Conservation (phyloP, 768 basidiomycete genomes). For the Boletellus emodensis region DNA sequence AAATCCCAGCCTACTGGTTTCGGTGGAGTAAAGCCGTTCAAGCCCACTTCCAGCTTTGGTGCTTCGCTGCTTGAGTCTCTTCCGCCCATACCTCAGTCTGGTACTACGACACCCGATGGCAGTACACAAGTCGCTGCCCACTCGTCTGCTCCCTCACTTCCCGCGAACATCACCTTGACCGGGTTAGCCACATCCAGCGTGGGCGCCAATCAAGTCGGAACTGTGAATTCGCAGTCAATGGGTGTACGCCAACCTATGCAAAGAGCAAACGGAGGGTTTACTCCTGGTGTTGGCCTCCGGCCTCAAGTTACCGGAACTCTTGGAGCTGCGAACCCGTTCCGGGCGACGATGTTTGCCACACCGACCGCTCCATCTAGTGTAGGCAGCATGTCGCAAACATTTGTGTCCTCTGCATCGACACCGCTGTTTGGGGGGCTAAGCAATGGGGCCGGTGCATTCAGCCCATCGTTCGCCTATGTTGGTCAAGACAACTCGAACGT, state of each 20-base stretch:
- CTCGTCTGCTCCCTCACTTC: slow-evolving; percentile 24
- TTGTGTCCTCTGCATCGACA: slow-evolving; percentile 24
- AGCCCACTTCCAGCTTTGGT: slow-evolving; percentile 78
- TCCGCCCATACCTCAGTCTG: slow-evolving; percentile 67
- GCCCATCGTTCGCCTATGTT: slow-evolving; percentile 18
- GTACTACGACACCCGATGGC: slow-evolving; percentile 43
- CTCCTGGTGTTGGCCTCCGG: slow-evolving; percentile 46
- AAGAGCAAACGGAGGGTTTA: slow-evolving; percentile 16
- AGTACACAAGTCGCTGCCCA: slow-evolving; percentile 10
- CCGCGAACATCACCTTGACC: slow-evolving; percentile 13
- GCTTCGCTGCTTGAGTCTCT: slow-evolving; percentile 68
- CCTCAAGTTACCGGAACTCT: slow-evolving; percentile 58
- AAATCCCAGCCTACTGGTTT: slow-evolving; percentile 49
- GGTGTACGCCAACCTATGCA: slow-evolving; percentile 13
- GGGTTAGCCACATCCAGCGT: slow-evolving; percentile 10
- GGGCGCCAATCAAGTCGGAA: slow-evolving; percentile 17
- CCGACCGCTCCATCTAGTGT: slow-evolving; percentile 18
- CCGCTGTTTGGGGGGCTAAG: slow-evolving; percentile 23
- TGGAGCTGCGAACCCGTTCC: slow-evolving; percentile 58
- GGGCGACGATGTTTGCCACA: slow-evolving; percentile 54
- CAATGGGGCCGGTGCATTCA: slow-evolving; percentile 17
- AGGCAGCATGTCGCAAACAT: slow-evolving; percentile 3
- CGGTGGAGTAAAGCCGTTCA: slow-evolving; percentile 73
- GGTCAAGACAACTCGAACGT: slow-evolving; percentile 19
- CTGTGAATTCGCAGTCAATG: slow-evolving; percentile 36